Evolutionary conservation across 805 yeast genomes (phyloP), one percentile per base, ranked within the genome.

Genomic region (Candida hungchunana): DNA sequence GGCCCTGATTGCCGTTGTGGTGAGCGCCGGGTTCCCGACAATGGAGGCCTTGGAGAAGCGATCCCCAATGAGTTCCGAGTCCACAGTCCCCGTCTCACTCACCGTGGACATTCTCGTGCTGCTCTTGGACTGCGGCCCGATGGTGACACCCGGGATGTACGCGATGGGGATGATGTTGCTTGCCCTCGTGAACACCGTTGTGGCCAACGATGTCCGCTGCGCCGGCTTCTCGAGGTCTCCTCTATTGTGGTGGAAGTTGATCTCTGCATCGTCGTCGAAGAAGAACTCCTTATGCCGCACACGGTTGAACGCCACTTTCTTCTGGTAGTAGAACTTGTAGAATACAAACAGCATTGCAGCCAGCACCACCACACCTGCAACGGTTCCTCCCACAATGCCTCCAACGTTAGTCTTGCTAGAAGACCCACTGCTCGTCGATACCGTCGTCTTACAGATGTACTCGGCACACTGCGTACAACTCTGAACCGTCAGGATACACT

Each of bases 101-200:
- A 43, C 40, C 47, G 48, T 66, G 48, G 37, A 68, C 47, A 32
- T 58, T 55, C 37, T 69, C 49, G 32, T 55, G 42, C 32, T 23
- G 18, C 29, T 22, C 10, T 25, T 36, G 2, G 48, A 13, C 37
- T 27, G 36, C 9, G 43, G 69, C 18, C 81, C 66, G 16, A 77
- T 75, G 5, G 88, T 84, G 29, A 88, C 96, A 24, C 97, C 97
- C 0, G 97, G 97, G 41, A 89, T 85, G 55, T 88, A 89, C 3
- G 95, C 95, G 39, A 90, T 82, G 14, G 96, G 96, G 42, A 89
- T 72, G 45, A 89, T 79, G 58, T 89, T 88, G 11, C 95, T 83
- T 4, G 94, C 94, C 49, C 82, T 77, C 9, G 93, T 80, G 31
- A 80, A 67, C 11, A 80, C 74, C 6, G 88, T 74, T 20, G 83